These are phyloP conservation scores for Epichloe amarillans DNA, from an alignment of 2,329 filamentous ascomycete species.

Conservation along the genomic window DNA sequence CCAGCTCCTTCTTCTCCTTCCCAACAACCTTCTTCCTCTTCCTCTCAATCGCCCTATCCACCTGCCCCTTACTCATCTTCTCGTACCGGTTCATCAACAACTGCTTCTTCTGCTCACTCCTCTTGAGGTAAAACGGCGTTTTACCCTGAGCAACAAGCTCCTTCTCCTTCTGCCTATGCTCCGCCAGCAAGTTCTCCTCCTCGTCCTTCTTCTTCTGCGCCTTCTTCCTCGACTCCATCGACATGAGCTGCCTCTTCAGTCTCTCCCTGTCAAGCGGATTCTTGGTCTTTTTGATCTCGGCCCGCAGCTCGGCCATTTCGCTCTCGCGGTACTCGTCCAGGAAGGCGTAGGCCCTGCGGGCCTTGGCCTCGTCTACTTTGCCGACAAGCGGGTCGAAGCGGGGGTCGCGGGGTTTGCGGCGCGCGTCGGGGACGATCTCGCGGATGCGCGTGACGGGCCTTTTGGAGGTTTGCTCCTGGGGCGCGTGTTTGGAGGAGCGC, in stretches of 20 bases:
- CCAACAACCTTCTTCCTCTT: conserved; percentile 77
- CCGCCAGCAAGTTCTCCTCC: conserved; percentile 53
- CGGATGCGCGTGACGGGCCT: conserved; percentile 70
- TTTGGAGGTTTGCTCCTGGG: conserved; percentile 70
- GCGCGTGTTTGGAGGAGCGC: conserved; percentile 72
- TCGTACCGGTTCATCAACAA: conserved; percentile 67
- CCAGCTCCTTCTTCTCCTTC: conserved; percentile 71
- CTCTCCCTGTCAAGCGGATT: conserved; percentile 50
- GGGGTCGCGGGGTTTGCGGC: conserved; percentile 63
- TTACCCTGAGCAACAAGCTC: conserved; percentile 78
- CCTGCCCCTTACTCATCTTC: conserved; percentile 72
- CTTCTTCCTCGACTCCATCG: conserved; percentile 67
- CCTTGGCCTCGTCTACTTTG: conserved; percentile 40
- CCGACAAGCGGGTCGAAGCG: conserved; percentile 59
- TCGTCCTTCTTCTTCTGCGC: conserved; percentile 56
- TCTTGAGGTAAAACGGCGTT: conserved; percentile 87
- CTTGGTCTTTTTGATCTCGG: conserved; percentile 52
- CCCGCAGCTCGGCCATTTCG: conserved; percentile 68
- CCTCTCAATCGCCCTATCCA: conserved; percentile 73
- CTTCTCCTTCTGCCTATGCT: conserved; percentile 73
- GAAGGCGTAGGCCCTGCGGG: conserved; percentile 71
- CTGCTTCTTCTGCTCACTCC: conserved; percentile 79
- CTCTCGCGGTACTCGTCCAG: conserved; percentile 70
- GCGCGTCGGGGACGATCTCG: conserved; percentile 46
- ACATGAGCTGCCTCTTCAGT: conserved; percentile 59